Conservation (phyloP, 352 stramenopile genomes). For the Pythium coloratum region DNA sequence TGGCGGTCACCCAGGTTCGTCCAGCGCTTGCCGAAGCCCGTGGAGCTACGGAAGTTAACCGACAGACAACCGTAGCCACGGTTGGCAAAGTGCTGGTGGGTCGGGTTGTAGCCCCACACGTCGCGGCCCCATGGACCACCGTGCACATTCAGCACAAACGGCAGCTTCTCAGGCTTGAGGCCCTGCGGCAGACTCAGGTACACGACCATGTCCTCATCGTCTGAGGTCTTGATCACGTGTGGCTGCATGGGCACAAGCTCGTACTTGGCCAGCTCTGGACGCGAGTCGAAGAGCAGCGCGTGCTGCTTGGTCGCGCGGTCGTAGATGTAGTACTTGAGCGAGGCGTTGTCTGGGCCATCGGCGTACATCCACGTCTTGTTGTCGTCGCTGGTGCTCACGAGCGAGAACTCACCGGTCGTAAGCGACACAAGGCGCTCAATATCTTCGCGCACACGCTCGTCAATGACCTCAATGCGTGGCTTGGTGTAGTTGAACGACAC, state of each 20-base stretch:
- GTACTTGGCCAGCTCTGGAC: slow-evolving; percentile 36
- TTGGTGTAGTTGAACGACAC: slow-evolving; percentile 40
- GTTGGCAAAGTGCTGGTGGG: slow-evolving; percentile 47
- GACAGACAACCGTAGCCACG: slow-evolving; percentile 44
- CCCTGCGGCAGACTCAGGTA: slow-evolving; percentile 44
- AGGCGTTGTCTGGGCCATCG: slow-evolving; percentile 63
- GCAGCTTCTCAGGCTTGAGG: slow-evolving; percentile 30
- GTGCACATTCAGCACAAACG: slow-evolving; percentile 43
- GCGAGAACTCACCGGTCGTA: slow-evolving; percentile 28
- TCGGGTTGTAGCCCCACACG: slow-evolving; percentile 33
- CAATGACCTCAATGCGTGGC: slow-evolving; percentile 34
- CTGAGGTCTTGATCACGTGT: slow-evolving; percentile 44
- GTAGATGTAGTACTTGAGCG: slow-evolving; percentile 48
- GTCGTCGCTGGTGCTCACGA: slow-evolving; percentile 36
- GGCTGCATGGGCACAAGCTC: slow-evolving; percentile 38
- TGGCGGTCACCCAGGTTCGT: slow-evolving; percentile 44
- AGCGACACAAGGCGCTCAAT: slow-evolving; percentile 29
- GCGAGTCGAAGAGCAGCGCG: slow-evolving; percentile 42
- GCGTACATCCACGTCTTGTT: slow-evolving; percentile 63
- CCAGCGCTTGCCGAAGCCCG: slow-evolving; percentile 75
- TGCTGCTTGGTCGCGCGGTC: slow-evolving; percentile 29
- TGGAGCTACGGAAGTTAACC: slow-evolving; percentile 71
- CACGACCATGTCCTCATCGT: slow-evolving; percentile 43
- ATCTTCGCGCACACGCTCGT: slow-evolving; percentile 33
- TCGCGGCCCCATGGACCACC: slow-evolving; percentile 43